These are phyloP conservation scores for Vigna nakashimae DNA, from an alignment of 306 rosid genomes.

Conservation along the genomic window DNA sequence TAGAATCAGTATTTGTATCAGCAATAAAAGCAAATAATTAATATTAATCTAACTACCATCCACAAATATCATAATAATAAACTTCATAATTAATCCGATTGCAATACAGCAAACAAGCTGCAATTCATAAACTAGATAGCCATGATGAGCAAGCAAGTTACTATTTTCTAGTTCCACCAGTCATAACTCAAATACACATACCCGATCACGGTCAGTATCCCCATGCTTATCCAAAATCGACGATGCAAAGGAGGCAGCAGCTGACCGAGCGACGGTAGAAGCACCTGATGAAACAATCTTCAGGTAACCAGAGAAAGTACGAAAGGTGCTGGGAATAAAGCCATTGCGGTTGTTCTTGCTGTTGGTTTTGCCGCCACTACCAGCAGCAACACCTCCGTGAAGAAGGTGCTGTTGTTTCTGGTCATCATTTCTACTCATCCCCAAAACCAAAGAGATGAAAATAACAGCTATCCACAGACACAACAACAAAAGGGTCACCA, in stretches of 20 bases:
- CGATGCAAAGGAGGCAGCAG: constrained; percentile 74
- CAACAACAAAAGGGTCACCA: constrained; percentile 42
- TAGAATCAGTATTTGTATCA: constrained; percentile 1
- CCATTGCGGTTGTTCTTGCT: constrained; percentile 38
- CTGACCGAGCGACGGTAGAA: constrained; percentile 81
- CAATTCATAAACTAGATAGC: constrained; percentile 12
- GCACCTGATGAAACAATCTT: constrained; percentile 82
- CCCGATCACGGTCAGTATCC: constrained; percentile 66
- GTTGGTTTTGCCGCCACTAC: constrained; percentile 50
- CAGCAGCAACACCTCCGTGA: constrained; percentile 48
- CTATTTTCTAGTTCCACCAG: constrained; percentile 9
- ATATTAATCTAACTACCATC: constrained; percentile 10
- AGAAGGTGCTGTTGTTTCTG: constrained; percentile 57
- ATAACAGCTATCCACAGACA: constrained; percentile 45
- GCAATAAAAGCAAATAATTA: neutral
- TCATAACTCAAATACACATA: constrained; percentile 38
- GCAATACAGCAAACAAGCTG: neutral
- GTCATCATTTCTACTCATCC: constrained; percentile 78
- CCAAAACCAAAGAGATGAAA: constrained; percentile 59
- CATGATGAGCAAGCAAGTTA: constrained; percentile 15
- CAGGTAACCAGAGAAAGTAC: constrained; percentile 74
- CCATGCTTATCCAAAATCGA: constrained; percentile 73
- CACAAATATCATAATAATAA: neutral
- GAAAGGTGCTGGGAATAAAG: constrained; percentile 73
- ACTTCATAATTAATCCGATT: no score